A percentile compares a stretch with the other conserved stretches of the same genome.
Evolutionary conservation across 768 basidiomycete genomes (phyloP).

Genomic region (Suillus weaverae): DNA sequence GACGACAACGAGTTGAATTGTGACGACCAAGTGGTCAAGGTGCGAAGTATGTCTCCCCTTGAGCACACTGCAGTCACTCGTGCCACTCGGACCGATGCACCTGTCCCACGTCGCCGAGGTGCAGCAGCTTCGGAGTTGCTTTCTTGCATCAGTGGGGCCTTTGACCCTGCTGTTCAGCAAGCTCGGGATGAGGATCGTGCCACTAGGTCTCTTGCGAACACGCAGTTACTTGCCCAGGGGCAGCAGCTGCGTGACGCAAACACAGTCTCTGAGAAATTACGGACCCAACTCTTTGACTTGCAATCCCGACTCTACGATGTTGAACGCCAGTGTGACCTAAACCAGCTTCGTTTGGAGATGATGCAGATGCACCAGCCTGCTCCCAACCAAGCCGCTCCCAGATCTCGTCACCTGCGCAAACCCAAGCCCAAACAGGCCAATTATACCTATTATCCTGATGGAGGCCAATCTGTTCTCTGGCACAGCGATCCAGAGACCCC

Average conservation of each 20-base stretch:
- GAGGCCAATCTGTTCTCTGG: neutral
- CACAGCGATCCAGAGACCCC: neutral
- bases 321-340: slow-evolving; percentile 16
- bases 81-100: slow-evolving; percentile 5
- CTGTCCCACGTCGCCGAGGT: slow-evolving; percentile 9
- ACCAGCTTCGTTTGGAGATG: slow-evolving; percentile 19
- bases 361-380: neutral
- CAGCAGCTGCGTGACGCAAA: slow-evolving; percentile 30
- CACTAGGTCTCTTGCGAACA: slow-evolving; percentile 22
- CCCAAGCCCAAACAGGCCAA: neutral
- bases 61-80: slow-evolving; percentile 7
- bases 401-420: neutral
- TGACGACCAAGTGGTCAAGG: too few relatives aligned
- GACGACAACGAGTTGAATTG: too few relatives aligned
- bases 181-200: slow-evolving; percentile 25
- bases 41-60: too few relatives aligned
- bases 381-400: neutral
- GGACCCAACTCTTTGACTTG: slow-evolving; percentile 12
- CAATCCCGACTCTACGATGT: neutral
- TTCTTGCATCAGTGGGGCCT: slow-evolving; percentile 16
- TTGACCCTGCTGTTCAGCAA: slow-evolving; percentile 27
- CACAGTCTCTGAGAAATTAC: slow-evolving; percentile 20
- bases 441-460: neutral
- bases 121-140: slow-evolving; percentile 22
- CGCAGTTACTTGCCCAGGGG: slow-evolving; percentile 23